A percentile compares a stretch with the other conserved stretches of the same genome.
phyloP scores from a whole-genome alignment of 164 flowering plant species.

The Magnolia sinica region DNA sequence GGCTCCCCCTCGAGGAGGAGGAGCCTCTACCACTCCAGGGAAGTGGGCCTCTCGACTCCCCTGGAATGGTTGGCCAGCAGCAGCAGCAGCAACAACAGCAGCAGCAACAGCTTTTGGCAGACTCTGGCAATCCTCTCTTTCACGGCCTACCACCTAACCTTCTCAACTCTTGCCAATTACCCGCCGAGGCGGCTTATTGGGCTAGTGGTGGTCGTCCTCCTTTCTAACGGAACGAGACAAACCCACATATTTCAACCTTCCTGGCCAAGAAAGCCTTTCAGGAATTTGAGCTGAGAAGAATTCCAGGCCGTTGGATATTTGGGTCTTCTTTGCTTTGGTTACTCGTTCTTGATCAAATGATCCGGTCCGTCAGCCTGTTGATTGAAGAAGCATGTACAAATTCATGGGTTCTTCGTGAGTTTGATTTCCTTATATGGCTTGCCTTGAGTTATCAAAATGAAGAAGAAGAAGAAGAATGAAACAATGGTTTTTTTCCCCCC shows the following conservation, averaged over 20 bases:
- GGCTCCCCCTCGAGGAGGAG: constrained; percentile 81
- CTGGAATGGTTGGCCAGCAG: constrained; percentile 26
- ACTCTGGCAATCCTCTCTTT: constrained; percentile 42
- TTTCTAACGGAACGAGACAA: constrained; percentile 24
- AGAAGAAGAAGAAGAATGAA: constrained; percentile 13
- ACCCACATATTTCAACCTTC: neutral
- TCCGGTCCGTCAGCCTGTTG: constrained; percentile 17
- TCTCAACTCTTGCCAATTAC: constrained; percentile 54
- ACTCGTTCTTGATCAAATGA: constrained; percentile 12
- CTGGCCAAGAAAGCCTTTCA: neutral
- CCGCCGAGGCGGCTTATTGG: constrained; percentile 52
- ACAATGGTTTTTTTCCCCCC: neutral
- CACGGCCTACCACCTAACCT: constrained; percentile 66
- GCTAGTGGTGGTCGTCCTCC: constrained; percentile 58
- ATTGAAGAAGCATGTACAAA: constrained; percentile 42
- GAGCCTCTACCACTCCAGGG: constrained; percentile 23
- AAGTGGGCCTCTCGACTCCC: constrained; percentile 36
- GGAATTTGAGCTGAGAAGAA: neutral
- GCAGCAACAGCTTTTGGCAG: constrained; percentile 43
- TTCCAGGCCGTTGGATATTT: constrained; percentile 10
- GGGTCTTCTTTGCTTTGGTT: constrained; percentile 10
- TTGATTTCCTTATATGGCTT: constrained; percentile 16
- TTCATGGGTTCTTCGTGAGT: constrained; percentile 37
- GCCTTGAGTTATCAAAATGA: constrained; percentile 11
- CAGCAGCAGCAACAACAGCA: constrained; percentile 25